Base-by-base conservation (phyloP, 352 stramenopile species). In the Lagenidium giganteum region DNA sequence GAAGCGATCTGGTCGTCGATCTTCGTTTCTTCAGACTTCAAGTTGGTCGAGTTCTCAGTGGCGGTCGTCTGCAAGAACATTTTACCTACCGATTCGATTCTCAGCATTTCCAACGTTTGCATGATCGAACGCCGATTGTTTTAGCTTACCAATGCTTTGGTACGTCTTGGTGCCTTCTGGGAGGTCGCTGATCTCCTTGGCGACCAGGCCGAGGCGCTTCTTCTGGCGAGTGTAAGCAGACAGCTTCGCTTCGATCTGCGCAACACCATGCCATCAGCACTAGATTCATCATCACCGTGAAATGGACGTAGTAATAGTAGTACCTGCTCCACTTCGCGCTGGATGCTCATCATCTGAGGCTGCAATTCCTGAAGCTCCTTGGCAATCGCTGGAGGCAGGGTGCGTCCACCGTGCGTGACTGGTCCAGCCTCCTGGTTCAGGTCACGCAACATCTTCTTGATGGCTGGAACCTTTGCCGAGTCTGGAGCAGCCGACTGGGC, bases 321-420 rank as follows among this genome's bases (percentile, higher is more conserved):
- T 6, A 70, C 64, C 55, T 69, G 74, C 39, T 89, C 79, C 16
- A 87, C 44, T 49, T 92, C 79, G 27, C 71, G 79, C 55, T 92
- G 70, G 34, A 89, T 80, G 42, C 62, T 83, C 32, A 81, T 39
- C 33, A 89, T 83, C 57, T 89, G 76, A 25, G 79, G 79, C 60
- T 92, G 79, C 34, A 92, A 50, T 44, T 92, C 79, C 54, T 87
- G 75, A 30, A 92, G 52, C 47, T 92, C 79, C 40, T 84, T 86
- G 32, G 76, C 74, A 35, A 92, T 67, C 17, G 79, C 65, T 17
- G 59, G 51, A 1, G 79, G 76, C 35, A 92, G 54, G 13, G 76
- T 61, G 17, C 66, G 70, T 8, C 61, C 50, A 7, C 64, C 67
- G 0, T 30, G 41, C n/a, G 43, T 16, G 23, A 43, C 43, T 3